phyloP scores from a whole-genome alignment of 495 filamentous ascomycete species.

The Bacidia rubella region DNA sequence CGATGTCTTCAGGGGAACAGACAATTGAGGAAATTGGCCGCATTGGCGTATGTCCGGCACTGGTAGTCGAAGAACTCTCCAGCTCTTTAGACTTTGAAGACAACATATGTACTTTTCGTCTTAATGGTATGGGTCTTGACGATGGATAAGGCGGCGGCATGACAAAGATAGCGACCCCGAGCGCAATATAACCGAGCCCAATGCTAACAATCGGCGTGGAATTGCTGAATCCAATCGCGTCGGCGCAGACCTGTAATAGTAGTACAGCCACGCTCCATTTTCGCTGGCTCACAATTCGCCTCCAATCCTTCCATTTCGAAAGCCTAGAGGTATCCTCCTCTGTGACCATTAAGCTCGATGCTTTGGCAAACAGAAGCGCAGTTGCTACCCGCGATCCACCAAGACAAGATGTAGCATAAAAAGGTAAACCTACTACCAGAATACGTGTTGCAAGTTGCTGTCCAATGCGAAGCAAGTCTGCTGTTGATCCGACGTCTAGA shows the following conservation, averaged over 20 bases:
- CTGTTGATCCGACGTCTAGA: neutral
- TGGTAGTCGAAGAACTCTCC: neutral
- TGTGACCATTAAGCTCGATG: slow-evolving; percentile 24
- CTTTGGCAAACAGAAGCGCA: slow-evolving; percentile 32
- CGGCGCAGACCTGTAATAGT: slow-evolving; percentile 8
- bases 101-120: neutral
- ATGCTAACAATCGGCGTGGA: slow-evolving; percentile 1
- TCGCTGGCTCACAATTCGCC: slow-evolving; percentile 19
- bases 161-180: slow-evolving; percentile 31
- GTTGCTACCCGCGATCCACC: slow-evolving; percentile 42
- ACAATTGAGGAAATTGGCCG: slow-evolving; percentile 14
- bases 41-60: neutral
- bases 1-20: slow-evolving; percentile 12
- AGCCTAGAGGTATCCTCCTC: slow-evolving; percentile 15
- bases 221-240: slow-evolving; percentile 8
- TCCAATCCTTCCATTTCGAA: slow-evolving; percentile 14
- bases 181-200: slow-evolving; percentile 32
- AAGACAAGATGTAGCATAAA: slow-evolving; percentile 42
- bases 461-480: neutral
- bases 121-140: slow-evolving; percentile 1
- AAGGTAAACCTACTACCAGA: slow-evolving; percentile 35
- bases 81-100: neutral
- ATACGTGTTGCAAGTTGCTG: slow-evolving; percentile 15
- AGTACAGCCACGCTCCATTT: slow-evolving; percentile 19
- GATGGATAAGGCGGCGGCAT: slow-evolving; percentile 31